These are phyloP conservation scores for Fulvia fulva DNA, from an alignment of 2,329 filamentous ascomycete species.

Conservation along the genomic window DNA sequence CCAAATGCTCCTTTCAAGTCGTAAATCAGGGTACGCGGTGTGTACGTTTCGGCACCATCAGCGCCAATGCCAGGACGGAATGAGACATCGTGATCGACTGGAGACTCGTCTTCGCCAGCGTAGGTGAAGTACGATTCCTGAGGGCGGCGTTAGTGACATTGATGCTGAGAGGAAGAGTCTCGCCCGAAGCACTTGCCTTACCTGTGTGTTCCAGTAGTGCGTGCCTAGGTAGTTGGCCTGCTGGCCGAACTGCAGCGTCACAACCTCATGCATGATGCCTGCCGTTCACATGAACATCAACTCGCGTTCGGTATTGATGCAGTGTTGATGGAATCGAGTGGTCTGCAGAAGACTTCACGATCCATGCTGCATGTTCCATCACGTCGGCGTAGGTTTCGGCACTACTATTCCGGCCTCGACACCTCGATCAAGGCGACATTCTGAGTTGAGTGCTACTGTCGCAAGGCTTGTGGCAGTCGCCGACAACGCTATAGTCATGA, in stretches of 20 bases:
- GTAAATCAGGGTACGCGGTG: constrained; percentile 86
- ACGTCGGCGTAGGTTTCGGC: no score
- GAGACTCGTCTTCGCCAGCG: constrained; percentile 60
- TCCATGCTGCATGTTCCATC: no score
- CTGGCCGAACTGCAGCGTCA: constrained; percentile 90
- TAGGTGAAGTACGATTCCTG: constrained; percentile 99
- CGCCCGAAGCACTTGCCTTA: constrained; percentile 34
- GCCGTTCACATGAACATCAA: neutral
- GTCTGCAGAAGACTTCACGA: neutral
- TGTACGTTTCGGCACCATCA: constrained; percentile 86
- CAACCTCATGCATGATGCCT: constrained; percentile 77
- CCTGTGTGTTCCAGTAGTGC: constrained; percentile 97
- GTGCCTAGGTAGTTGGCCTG: constrained; percentile 89
- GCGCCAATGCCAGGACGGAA: constrained; percentile 79
- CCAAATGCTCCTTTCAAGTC: constrained; percentile 94
- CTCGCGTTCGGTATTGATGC: no score
- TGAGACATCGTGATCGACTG: constrained; percentile 78
- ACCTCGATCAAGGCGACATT: no score
- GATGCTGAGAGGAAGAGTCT: neutral
- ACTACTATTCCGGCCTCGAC: no score
- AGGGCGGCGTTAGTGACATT: neutral
- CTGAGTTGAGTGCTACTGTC: no score
- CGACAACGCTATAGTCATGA: constrained; percentile 7
- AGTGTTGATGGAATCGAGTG: neutral
- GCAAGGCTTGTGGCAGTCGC: neutral